Percentiles rank a stretch among this genome's conserved stretches.
phyloP scores from a whole-genome alignment of 2,329 filamentous ascomycete genomes.

The Onygenales sp. region DNA sequence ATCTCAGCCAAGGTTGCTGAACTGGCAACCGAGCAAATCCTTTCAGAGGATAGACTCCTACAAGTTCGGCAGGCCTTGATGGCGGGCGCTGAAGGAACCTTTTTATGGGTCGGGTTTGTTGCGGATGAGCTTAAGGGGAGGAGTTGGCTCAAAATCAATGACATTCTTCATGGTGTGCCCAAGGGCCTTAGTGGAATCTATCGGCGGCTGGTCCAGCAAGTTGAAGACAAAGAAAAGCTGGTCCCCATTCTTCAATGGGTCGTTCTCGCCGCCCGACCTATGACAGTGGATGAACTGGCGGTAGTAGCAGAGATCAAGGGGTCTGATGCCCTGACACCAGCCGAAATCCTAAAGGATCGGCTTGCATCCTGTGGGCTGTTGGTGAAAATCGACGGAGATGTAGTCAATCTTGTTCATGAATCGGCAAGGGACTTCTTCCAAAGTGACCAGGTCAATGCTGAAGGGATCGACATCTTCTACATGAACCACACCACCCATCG shows the following conservation, averaged over 20 bases:
- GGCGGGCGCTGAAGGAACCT: slow-evolving; percentile 18
- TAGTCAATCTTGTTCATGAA: slow-evolving; percentile 16
- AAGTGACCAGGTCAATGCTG: slow-evolving; percentile 16
- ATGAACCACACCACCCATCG: slow-evolving; percentile 14
- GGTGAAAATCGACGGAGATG: slow-evolving; percentile 12
- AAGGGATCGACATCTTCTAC: slow-evolving; percentile 17
- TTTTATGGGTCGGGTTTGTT: slow-evolving; percentile 17
- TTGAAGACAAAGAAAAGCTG: slow-evolving; percentile 14
- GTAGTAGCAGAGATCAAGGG: slow-evolving; percentile 8
- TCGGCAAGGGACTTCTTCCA: slow-evolving; percentile 17
- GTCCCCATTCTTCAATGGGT: slow-evolving; percentile 18
- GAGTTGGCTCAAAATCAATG: slow-evolving; percentile 10
- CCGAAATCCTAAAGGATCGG: slow-evolving; percentile 8
- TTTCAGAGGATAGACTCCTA: slow-evolving; percentile 9
- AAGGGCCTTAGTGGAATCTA: slow-evolving; percentile 17
- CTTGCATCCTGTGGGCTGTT: slow-evolving; percentile 9
- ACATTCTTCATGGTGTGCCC: slow-evolving; percentile 14
- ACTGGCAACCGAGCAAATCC: slow-evolving; percentile 13
- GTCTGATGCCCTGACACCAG: slow-evolving; percentile 1
- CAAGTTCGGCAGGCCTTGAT: slow-evolving; percentile 13
- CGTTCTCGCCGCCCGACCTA: slow-evolving; percentile 15
- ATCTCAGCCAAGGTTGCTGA: slow-evolving; percentile 14
- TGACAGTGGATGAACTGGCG: slow-evolving; percentile 17
- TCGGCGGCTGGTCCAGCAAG: slow-evolving; percentile 13
- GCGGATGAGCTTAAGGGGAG: slow-evolving; percentile 12